These are phyloP conservation scores for Chlamydomonas sp. DNA, from an alignment of 139 green algal species.

Conservation along the genomic window DNA sequence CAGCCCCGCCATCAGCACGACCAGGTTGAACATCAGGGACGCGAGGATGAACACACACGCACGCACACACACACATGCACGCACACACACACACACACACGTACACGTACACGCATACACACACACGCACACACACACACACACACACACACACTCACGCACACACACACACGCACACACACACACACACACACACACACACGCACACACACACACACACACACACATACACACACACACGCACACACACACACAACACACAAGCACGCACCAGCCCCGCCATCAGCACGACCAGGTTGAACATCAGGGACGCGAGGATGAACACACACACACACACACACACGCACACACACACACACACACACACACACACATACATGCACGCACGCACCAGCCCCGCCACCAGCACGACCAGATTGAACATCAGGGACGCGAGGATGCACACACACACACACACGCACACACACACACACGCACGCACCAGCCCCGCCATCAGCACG, in stretches of 20 bases:
- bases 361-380: no score
- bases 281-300: neutral
- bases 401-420: conserved; percentile 43
- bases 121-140: conserved; percentile 6
- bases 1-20: no score
- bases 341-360: no score
- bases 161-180: neutral
- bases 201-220: conserved; percentile 13
- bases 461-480: conserved; percentile 2
- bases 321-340: neutral
- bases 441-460: no score
- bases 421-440: conserved; percentile 97
- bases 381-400: no score
- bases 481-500: neutral
- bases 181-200: neutral
- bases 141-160: conserved; percentile 40
- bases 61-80: no score
- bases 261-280: neutral
- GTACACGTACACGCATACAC: no score
- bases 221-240: conserved; percentile 13
- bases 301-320: neutral
- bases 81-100: no score
- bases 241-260: neutral
- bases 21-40: no score
- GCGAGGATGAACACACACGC: no score